A percentile compares a stretch with the other conserved stretches of the same genome.
phyloP scores from a whole-genome alignment of 139 green algal species.

The Chlamydomonas sphaeroides region DNA sequence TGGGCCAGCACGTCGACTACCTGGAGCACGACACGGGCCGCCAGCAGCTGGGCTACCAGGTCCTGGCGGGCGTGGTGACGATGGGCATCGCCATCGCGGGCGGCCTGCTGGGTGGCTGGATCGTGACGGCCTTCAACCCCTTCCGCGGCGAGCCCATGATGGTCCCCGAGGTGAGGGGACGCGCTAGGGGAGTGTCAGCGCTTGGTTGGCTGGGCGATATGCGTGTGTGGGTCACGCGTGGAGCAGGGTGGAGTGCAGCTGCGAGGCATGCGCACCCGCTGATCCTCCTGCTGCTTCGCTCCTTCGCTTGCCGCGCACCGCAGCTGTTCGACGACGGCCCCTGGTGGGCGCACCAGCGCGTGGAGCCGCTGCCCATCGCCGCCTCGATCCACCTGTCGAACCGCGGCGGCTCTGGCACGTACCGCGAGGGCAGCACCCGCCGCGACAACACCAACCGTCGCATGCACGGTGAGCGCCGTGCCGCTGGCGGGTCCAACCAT shows the following conservation, averaged over 20 bases:
- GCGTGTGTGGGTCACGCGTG: too few species aligned
- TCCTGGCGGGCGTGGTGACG: constrained; percentile 37
- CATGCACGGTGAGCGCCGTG: too few species aligned
- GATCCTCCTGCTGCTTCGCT: not conserved
- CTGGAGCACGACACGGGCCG: not conserved
- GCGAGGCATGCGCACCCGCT: too few species aligned
- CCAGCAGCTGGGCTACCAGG: constrained; percentile 31
- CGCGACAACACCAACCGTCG: too few species aligned
- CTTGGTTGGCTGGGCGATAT: too few species aligned
- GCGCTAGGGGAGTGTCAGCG: too few species aligned
- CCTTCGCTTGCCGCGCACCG: not conserved
- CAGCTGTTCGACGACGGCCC: constrained; percentile 25
- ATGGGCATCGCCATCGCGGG: constrained; percentile 45
- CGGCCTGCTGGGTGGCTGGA: constrained; percentile 33
- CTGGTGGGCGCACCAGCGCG: not conserved
- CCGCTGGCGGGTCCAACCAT: too few species aligned
- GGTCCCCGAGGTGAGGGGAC: not conserved
- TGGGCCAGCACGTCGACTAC: constrained; percentile 1
- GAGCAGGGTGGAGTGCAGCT: too few species aligned
- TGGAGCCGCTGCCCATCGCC: not conserved
- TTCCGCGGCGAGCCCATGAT: not conserved
- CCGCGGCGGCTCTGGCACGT: too few species aligned
- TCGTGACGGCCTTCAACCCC: constrained; percentile 15
- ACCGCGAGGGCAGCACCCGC: too few species aligned
- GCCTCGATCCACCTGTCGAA: not conserved